phyloP scores from a whole-genome alignment of 345 rosid species.

The Syzygium oleosum region DNA sequence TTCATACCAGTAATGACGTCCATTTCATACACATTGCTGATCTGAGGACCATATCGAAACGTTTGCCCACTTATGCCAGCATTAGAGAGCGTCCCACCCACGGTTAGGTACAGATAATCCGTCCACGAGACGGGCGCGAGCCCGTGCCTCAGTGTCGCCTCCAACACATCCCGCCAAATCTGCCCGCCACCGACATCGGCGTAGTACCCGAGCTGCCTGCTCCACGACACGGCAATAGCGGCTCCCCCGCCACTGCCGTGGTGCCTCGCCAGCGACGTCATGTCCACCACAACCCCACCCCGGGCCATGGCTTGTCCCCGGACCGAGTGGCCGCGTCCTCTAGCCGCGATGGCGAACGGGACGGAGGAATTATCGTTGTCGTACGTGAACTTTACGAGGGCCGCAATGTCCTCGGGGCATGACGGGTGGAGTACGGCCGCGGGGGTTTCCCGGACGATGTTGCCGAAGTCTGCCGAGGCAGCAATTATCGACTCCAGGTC shows the following conservation, averaged over 20 bases:
- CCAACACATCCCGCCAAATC: slow-evolving; percentile 76
- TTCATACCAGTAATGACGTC: slow-evolving; percentile 81
- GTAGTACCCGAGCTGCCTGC: slow-evolving; percentile 10
- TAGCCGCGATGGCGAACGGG: slow-evolving; percentile 56
- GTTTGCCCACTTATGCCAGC: slow-evolving; percentile 93
- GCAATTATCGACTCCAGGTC: slow-evolving; percentile 32
- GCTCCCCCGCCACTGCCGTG: slow-evolving; percentile 12
- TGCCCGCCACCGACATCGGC: slow-evolving; percentile 77
- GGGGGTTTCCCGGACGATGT: slow-evolving; percentile 38
- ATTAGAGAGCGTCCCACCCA: slow-evolving; percentile 92
- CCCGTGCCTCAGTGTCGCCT: slow-evolving; percentile 33
- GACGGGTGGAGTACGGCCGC: slow-evolving; percentile 66
- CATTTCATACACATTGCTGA: slow-evolving; percentile 73
- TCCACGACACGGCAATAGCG: background rate
- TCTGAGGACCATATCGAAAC: slow-evolving; percentile 90
- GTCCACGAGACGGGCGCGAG: slow-evolving; percentile 79
- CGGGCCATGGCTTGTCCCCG: slow-evolving; percentile 73
- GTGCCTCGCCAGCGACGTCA: slow-evolving; percentile 34
- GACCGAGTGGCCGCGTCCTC: slow-evolving; percentile 67
- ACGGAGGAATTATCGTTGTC: background rate
- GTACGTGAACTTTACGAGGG: slow-evolving; percentile 35
- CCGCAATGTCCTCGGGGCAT: slow-evolving; percentile 31
- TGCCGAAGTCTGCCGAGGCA: slow-evolving; percentile 64
- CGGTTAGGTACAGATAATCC: slow-evolving; percentile 75
- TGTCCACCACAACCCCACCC: slow-evolving; percentile 62